Evolutionary conservation across 2,329 filamentous ascomycete genomes (phyloP).

Genomic region (Talaromyces piceae): DNA sequence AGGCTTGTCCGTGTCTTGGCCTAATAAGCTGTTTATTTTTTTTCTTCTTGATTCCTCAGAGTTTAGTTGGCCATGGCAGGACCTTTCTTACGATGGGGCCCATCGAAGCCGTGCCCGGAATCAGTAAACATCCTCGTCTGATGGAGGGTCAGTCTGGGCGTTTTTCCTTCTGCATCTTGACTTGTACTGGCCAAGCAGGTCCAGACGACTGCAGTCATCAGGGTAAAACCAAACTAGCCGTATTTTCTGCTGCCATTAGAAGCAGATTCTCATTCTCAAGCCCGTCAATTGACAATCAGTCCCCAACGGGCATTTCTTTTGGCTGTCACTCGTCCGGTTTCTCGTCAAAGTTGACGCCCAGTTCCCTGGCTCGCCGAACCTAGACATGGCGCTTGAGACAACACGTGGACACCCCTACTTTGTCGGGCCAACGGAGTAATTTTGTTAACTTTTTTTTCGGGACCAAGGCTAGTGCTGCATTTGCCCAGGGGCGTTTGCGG

Average conservation of each 20-base stretch:
- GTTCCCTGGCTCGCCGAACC: no score
- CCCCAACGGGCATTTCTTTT: background rate
- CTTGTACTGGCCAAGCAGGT: background rate
- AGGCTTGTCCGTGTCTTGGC: no score
- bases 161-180: background rate
- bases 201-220: background rate
- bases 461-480: background rate
- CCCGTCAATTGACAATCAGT: background rate
- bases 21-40: no score
- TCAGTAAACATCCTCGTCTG: no score
- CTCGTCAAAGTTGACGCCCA: no score
- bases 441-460: background rate
- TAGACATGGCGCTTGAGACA: background rate
- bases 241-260: no score
- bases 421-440: background rate
- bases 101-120: no score
- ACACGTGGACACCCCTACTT: constrained; percentile 8
- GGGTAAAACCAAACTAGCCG: background rate
- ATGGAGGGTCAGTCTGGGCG: background rate
- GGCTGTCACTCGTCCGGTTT: background rate
- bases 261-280: no score
- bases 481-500: constrained; percentile 3
- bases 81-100: no score
- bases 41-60: no score
- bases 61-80: no score